These are phyloP conservation scores for Pichia scutulata DNA, from an alignment of 805 yeast species.

Conservation along the genomic window DNA sequence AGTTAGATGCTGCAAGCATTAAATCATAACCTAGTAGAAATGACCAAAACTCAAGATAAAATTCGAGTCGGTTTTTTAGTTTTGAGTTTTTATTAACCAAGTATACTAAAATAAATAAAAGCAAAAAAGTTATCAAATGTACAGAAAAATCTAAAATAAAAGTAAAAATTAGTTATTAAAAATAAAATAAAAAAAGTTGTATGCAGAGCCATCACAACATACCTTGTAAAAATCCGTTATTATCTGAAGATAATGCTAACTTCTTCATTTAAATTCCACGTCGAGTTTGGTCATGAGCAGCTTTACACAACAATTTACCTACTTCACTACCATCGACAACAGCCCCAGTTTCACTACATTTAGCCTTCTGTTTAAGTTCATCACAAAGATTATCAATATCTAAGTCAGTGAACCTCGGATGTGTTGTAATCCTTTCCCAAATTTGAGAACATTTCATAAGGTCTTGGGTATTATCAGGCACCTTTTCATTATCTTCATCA, in stretches of 20 bases:
- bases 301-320: slow-evolving; percentile 38
- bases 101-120: not conserved
- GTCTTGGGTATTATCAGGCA: slow-evolving; percentile 59
- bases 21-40: no score
- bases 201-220: slow-evolving; percentile 1
- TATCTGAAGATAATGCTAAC: not conserved
- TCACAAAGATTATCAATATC: slow-evolving; percentile 91
- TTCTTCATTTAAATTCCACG: slow-evolving; percentile 1
- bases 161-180: not conserved
- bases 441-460: slow-evolving; percentile 78
- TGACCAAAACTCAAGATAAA: no score
- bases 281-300: not conserved
- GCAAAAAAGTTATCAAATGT: not conserved
- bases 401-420: slow-evolving; percentile 86
- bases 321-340: slow-evolving; percentile 80
- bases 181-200: not conserved
- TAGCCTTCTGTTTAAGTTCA: slow-evolving; percentile 87
- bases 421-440: slow-evolving; percentile 93
- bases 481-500: slow-evolving; percentile 32
- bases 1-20: no score
- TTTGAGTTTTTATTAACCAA: not conserved
- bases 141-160: not conserved
- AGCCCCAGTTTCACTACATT: slow-evolving; percentile 89
- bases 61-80: not conserved
- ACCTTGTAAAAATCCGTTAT: slow-evolving; percentile 9